A percentile compares a stretch with the other conserved stretches of the same genome.
phyloP scores from a whole-genome alignment of 2,329 filamentous ascomycete species.

The Lojkania enalia region DNA sequence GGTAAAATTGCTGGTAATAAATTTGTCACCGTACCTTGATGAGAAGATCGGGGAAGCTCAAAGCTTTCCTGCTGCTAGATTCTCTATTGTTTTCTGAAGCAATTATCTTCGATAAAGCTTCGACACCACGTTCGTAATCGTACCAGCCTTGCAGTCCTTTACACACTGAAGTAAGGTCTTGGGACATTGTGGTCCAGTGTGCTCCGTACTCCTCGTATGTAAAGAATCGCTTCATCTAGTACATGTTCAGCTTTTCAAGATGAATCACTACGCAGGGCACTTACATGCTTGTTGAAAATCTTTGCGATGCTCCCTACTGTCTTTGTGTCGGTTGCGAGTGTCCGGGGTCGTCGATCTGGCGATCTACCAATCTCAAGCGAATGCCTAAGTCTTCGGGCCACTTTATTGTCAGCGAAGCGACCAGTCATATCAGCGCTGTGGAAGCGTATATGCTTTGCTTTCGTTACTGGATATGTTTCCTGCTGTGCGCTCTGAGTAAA shows the following conservation, averaged over 20 bases:
- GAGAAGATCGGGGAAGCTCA: slow-evolving; percentile 82
- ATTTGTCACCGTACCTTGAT: slow-evolving; percentile 76
- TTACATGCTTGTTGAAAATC: slow-evolving; percentile 58
- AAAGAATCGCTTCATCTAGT: slow-evolving; percentile 77
- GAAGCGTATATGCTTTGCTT: slow-evolving; percentile 52
- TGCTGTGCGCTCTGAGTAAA: slow-evolving; percentile 43
- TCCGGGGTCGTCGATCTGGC: slow-evolving; percentile 41
- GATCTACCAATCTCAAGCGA: slow-evolving; percentile 52
- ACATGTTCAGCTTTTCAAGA: neutral
- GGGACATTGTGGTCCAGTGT: slow-evolving; percentile 83
- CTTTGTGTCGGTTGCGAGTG: slow-evolving; percentile 54
- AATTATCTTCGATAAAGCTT: slow-evolving; percentile 76
- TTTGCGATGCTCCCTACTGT: slow-evolving; percentile 58
- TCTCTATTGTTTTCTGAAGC: slow-evolving; percentile 68
- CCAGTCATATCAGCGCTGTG: slow-evolving; percentile 53
- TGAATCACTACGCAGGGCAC: slow-evolving; percentile 15
- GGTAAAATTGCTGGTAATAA: neutral
- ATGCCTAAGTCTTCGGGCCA: slow-evolving; percentile 43
- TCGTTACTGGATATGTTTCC: slow-evolving; percentile 36
- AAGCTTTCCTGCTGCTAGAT: slow-evolving; percentile 69
- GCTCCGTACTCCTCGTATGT: slow-evolving; percentile 90
- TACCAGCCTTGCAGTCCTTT: slow-evolving; percentile 73
- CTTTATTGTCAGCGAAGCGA: slow-evolving; percentile 38
- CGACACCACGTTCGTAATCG: slow-evolving; percentile 80
- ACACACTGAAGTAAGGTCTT: slow-evolving; percentile 72